Percentiles rank a stretch among this genome's conserved stretches.
These are phyloP conservation scores for Alternaria angustiovoidea DNA, from an alignment of 2,329 filamentous ascomycete species.

Conservation along the genomic window DNA sequence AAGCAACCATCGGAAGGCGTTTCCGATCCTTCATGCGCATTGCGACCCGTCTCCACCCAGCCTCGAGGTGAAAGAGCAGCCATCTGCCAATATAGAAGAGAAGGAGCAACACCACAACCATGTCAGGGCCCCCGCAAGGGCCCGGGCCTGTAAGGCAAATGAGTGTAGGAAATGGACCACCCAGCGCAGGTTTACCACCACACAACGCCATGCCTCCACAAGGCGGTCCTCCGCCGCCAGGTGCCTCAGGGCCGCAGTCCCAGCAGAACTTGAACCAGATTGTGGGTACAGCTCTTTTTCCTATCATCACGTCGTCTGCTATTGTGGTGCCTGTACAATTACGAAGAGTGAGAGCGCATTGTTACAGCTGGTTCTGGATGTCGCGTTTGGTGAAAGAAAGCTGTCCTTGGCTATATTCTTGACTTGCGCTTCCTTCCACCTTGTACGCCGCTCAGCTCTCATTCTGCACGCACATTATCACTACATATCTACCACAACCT, in stretches of 20 bases:
- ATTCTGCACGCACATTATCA: not conserved
- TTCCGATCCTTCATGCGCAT: slow-evolving; percentile 19
- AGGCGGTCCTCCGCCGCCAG: slow-evolving; percentile 56
- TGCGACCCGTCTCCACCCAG: slow-evolving; percentile 26
- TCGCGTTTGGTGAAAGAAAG: slow-evolving; percentile 4
- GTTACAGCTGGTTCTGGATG: not conserved
- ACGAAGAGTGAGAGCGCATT: not conserved
- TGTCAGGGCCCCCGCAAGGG: slow-evolving; percentile 50
- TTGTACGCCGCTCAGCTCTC: not conserved
- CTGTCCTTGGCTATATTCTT: not conserved
- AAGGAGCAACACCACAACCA: slow-evolving; percentile 31
- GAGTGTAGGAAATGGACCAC: slow-evolving; percentile 55
- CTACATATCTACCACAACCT: slow-evolving; percentile 1
- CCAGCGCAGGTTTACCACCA: slow-evolving; percentile 49
- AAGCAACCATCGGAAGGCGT: not conserved
- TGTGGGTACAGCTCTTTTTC: slow-evolving; percentile 65
- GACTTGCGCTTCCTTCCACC: not conserved
- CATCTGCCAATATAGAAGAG: slow-evolving; percentile 23
- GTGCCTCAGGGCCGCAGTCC: slow-evolving; percentile 66
- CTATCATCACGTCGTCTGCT: not conserved
- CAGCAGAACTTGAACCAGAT: slow-evolving; percentile 96
- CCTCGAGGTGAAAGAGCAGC: slow-evolving; percentile 33
- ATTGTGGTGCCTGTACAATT: not conserved
- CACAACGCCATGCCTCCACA: slow-evolving; percentile 59
- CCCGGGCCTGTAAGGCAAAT: slow-evolving; percentile 47